Evolutionary conservation across 1,284 basidiomycete genomes (phyloP), one percentile per base, ranked within the genome.

Genomic region (Cystobasidiaceae sp.): DNA sequence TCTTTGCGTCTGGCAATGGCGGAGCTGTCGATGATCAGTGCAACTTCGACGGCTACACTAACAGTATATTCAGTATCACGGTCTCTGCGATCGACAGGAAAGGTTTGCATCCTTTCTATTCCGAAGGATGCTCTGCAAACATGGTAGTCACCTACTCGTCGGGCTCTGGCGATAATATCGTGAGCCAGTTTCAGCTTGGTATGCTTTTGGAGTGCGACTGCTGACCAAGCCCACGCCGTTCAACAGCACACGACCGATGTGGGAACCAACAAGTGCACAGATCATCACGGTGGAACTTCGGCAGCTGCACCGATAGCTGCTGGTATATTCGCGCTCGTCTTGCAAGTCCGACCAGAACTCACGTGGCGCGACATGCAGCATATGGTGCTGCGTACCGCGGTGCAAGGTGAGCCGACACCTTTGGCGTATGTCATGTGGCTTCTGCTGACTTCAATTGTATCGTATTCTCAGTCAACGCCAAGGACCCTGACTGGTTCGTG

Each of bases 1-100:
- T 99, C 37, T 99, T 98, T 77, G 96, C 96, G 1, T 93, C 92
- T 66, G 96, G 96, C 0, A 99, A 98, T 75, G 96, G 96, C 23
- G 96, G 91, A 25, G 84, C 84, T 2, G 82, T 83, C 56, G 90
- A 89, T 32, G 96, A 99, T 75, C 96, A 98, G 78, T 99, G 96
- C 81, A 99, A 99, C 78, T 98, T 99, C 76, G 96, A 98, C 72
- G 96, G 96, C 5, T 99, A 98, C 77, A 99, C 96, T 32, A 98
- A 98, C 76, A 91, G 88, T 71, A 96, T 97, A 70, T 97, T 93
- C 79, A 92, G 89, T 4, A 86, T 98, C 60, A 99, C 96, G 0
- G 91, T 99, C 30, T 88, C 92, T 8, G 91, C 96, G 0, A 82
- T 97, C 65, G 94, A 98, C 74, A 85, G 88, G 74, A 89, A 90